Conservation (phyloP, 2,329 filamentous ascomycete species). For the Colletotrichum tropicale region DNA sequence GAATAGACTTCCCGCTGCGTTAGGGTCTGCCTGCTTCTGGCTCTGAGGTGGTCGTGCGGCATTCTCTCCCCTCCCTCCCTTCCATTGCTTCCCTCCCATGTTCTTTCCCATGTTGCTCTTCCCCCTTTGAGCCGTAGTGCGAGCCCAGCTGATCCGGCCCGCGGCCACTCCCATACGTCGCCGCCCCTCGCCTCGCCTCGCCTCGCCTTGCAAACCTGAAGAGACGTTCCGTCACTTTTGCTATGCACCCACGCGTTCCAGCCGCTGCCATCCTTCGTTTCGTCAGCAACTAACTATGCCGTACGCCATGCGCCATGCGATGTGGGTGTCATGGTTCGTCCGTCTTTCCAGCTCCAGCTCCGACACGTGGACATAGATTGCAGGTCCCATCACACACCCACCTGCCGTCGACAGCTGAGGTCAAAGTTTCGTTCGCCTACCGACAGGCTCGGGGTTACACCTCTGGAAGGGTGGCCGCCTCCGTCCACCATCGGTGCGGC, state of each 20-base stretch:
- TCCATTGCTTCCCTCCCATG: background rate
- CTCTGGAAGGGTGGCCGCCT: background rate
- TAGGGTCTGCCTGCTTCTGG: conserved; percentile 3
- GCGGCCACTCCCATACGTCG: background rate
- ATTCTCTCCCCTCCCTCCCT: background rate
- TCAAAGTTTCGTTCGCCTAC: background rate
- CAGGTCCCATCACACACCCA: background rate
- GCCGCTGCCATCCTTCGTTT: background rate
- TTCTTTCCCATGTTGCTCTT: background rate
- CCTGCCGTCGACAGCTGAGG: background rate
- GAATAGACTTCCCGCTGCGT: conserved; percentile 18
- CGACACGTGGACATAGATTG: background rate
- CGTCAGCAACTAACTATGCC: background rate
- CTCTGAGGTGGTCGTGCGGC: background rate
- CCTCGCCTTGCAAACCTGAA: background rate
- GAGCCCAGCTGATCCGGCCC: background rate
- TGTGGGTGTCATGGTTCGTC: background rate
- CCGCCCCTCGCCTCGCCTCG: background rate
- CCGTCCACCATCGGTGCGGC: background rate
- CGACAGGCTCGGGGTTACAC: background rate
- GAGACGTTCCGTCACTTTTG: background rate
- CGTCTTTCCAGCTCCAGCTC: background rate
- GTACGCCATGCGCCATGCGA: background rate
- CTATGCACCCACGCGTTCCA: background rate
- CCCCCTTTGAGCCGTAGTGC: background rate